Evolutionary conservation across 768 basidiomycete species (phyloP).

Genomic region (Lactifluus volemus): DNA sequence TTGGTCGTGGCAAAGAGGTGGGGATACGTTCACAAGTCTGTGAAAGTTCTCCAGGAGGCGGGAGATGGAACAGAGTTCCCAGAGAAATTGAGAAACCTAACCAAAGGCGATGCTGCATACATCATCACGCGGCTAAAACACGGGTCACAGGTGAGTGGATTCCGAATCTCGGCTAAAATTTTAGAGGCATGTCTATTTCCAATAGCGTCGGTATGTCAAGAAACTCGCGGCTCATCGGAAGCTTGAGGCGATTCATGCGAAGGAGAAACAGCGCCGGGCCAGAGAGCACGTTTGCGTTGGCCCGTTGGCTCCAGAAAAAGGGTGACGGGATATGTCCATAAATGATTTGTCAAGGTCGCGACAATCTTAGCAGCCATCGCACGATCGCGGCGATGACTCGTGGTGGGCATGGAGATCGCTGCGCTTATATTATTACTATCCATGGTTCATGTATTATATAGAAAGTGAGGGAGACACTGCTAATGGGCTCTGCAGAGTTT

Average conservation of each 20-base stretch:
- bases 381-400: not conserved
- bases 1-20: conserved; percentile 46
- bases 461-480: conserved; percentile 64
- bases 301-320: conserved; percentile 28
- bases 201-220: conserved; percentile 49
- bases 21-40: conserved; percentile 22
- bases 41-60: conserved; percentile 21
- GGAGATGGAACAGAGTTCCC: conserved; percentile 22
- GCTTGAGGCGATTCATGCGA: conserved; percentile 28
- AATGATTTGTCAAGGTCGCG: not conserved
- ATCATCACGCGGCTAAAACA: conserved; percentile 72
- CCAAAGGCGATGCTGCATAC: conserved; percentile 72
- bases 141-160: conserved; percentile 51
- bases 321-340: not conserved
- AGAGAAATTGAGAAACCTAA: conserved; percentile 38
- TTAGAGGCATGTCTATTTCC: not conserved
- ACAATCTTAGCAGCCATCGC: not conserved
- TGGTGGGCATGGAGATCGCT: not conserved
- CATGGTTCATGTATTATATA: conserved; percentile 15
- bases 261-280: conserved; percentile 43
- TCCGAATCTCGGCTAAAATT: not conserved
- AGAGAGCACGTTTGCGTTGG: conserved; percentile 58
- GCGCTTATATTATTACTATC: not conserved
- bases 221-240: conserved; percentile 36
- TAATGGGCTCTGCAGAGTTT: conserved; percentile 46